Percentiles rank a stretch among this genome's conserved stretches.
Conservation (phyloP, 1,284 basidiomycete species). For the Heterobasidion parviporum region DNA sequence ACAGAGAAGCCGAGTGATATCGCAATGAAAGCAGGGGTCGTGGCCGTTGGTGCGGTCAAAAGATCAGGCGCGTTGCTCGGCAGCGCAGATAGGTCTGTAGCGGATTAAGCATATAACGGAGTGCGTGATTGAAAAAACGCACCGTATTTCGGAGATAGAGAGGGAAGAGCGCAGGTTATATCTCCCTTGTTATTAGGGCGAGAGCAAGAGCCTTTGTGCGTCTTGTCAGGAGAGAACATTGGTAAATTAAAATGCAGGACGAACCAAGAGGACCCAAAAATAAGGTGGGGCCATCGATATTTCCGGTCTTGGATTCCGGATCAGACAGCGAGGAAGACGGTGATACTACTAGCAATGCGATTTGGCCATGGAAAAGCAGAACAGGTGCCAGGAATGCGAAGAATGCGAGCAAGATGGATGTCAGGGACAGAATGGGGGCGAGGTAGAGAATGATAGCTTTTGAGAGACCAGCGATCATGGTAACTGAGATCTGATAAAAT, state of each 20-base stretch:
- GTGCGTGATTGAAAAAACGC: constrained; percentile 7
- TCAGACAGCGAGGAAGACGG: constrained; percentile 47
- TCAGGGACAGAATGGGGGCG: constrained; percentile 56
- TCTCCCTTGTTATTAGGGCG: constrained; percentile 37
- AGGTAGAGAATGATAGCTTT: constrained; percentile 65
- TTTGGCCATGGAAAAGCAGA: constrained; percentile 48
- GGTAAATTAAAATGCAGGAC: constrained; percentile 12
- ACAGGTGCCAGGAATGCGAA: constrained; percentile 61
- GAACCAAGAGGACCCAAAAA: constrained; percentile 60
- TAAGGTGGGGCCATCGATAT: constrained; percentile 62
- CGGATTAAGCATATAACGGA: neutral
- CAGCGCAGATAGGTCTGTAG: constrained; percentile 53
- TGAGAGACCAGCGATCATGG: constrained; percentile 63
- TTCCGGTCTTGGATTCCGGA: constrained; percentile 25
- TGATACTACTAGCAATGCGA: constrained; percentile 55
- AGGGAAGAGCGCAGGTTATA: constrained; percentile 48
- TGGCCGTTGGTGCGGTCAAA: constrained; percentile 52
- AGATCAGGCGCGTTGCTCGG: constrained; percentile 48
- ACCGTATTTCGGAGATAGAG: constrained; percentile 61
- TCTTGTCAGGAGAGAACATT: constrained; percentile 3
- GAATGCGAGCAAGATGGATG: constrained; percentile 54
- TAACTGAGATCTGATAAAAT: neutral
- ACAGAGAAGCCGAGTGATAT: constrained; percentile 49
- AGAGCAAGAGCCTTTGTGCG: constrained; percentile 56
- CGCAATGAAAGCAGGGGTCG: constrained; percentile 58